Evolutionary conservation across 495 filamentous ascomycete species (phyloP).

Genomic region (Stereocaulon alpinum): DNA sequence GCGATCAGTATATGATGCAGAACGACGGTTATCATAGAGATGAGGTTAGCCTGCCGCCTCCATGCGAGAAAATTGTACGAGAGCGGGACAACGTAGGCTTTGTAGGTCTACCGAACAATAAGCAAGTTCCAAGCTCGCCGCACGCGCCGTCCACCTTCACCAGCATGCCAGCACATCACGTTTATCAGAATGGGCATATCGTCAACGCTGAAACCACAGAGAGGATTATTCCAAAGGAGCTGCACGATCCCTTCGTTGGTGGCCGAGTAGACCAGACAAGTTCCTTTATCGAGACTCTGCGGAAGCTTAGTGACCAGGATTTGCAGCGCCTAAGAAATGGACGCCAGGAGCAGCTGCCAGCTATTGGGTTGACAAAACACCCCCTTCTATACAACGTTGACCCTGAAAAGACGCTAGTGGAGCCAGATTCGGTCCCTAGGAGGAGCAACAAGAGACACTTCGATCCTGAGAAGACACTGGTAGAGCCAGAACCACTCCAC

Average conservation of each 20-base stretch:
- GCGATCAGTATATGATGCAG: not conserved
- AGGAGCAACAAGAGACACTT: not conserved
- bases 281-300: constrained; percentile 17
- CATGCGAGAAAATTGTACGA: not conserved
- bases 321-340: not conserved
- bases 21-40: not conserved
- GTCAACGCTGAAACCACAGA: constrained; percentile 17
- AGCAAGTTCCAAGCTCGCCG: constrained; percentile 20
- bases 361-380: not conserved
- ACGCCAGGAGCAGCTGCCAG: not conserved
- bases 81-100: not conserved
- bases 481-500: not conserved
- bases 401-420: constrained; percentile 7
- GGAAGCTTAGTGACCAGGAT: not conserved
- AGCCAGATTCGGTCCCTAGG: no score
- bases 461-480: constrained; percentile 9
- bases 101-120: constrained; percentile 11
- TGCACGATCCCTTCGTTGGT: constrained; percentile 18
- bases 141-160: constrained; percentile 11
- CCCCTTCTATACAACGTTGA: not conserved
- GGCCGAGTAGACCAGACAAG: not conserved
- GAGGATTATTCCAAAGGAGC: constrained; percentile 2
- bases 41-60: not conserved
- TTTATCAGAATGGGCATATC: constrained; percentile 9
- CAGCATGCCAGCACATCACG: constrained; percentile 1